Conservation (phyloP, 2,329 filamentous ascomycete species). For the Coniochaeta sp. region DNA sequence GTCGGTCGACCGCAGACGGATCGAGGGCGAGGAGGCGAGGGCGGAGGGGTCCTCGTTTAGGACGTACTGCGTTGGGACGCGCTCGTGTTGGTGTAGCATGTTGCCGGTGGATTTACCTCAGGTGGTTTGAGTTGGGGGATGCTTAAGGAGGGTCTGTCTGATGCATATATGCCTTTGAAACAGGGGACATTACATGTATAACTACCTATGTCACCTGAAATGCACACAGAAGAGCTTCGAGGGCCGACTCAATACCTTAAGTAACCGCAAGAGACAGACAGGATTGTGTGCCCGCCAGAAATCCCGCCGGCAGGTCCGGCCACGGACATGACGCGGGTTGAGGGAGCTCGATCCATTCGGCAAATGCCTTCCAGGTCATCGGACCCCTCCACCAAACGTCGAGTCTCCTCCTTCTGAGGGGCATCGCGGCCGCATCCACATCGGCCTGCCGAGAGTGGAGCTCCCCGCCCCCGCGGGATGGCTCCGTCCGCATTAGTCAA, state of each 20-base stretch:
- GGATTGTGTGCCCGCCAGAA: neutral
- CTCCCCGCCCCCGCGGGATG: constrained; percentile 8
- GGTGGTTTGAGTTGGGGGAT: too few relatives aligned
- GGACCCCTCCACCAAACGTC: too few relatives aligned
- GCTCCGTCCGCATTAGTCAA: neutral
- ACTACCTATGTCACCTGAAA: too few relatives aligned
- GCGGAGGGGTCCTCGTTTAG: constrained; percentile 4
- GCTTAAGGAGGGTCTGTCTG: too few relatives aligned
- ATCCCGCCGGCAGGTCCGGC: neutral
- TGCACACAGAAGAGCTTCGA: too few relatives aligned
- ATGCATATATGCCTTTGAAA: too few relatives aligned
- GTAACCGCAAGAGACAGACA: neutral
- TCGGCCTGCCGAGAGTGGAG: constrained; percentile 1
- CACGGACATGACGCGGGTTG: neutral
- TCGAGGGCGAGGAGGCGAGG: constrained; percentile 10
- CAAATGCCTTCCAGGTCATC: neutral
- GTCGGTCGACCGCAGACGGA: constrained; percentile 34
- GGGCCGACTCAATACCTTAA: too few relatives aligned
- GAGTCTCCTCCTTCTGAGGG: constrained; percentile 1
- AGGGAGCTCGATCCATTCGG: constrained; percentile 2
- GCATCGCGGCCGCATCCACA: constrained; percentile 1
- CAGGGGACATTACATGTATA: too few relatives aligned
- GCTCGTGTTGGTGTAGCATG: constrained; percentile 16
- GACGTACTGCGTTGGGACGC: constrained; percentile 18
- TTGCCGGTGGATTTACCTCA: too few relatives aligned